These are phyloP conservation scores for Yamadazyma sp. DNA, from an alignment of 805 yeast species.

Conservation along the genomic window DNA sequence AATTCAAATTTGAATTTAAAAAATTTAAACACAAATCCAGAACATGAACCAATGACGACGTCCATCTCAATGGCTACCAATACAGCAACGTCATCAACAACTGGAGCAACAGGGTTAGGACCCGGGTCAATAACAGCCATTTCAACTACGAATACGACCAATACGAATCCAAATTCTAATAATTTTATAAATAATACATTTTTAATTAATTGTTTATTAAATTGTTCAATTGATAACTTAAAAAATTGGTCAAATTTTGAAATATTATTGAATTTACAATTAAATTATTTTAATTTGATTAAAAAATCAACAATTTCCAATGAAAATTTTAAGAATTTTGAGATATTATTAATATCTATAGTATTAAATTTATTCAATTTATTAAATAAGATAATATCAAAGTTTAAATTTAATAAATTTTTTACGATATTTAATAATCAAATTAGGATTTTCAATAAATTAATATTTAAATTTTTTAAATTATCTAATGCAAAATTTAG, in stretches of 20 bases:
- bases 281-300: constrained; percentile 9
- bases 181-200: constrained; percentile 12
- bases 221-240: constrained; percentile 20
- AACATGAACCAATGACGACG: too few relatives aligned
- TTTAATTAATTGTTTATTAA: constrained; percentile 28
- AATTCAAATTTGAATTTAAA: too few relatives aligned
- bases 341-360: constrained; percentile 28
- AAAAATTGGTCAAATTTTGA: constrained; percentile 7
- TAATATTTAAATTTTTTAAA: constrained; percentile 19
- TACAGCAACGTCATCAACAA: too few relatives aligned
- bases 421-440: constrained; percentile 25
- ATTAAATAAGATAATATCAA: constrained; percentile 12
- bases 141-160: too few relatives aligned
- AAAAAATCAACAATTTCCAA: constrained; percentile 2
- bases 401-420: constrained; percentile 3
- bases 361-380: constrained; percentile 25
- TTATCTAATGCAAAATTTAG: constrained; percentile 7
- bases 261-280: constrained; percentile 19
- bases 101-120: neutral
- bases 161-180: too few relatives aligned
- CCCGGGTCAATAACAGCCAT: too few relatives aligned
- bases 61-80: too few relatives aligned
- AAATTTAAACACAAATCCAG: too few relatives aligned
- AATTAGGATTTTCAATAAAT: constrained; percentile 26
- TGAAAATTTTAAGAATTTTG: constrained; percentile 18